A percentile compares a stretch with the other conserved stretches of the same genome.
Evolutionary conservation across 1,139 yeast species (phyloP).

Genomic region (Geotrichum aggregatum): DNA sequence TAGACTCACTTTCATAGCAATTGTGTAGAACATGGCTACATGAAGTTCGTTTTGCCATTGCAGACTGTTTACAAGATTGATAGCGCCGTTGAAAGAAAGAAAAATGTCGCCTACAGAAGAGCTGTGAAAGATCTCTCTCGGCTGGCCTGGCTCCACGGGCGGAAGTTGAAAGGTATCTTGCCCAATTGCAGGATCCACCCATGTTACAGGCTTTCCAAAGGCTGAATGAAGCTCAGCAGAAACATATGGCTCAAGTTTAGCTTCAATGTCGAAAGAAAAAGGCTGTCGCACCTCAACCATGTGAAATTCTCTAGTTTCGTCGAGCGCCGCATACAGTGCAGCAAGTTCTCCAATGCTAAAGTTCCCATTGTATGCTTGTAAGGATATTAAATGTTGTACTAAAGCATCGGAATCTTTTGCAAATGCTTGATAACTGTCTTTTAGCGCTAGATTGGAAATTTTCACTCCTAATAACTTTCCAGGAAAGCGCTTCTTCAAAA

Average conservation of each 20-base stretch:
- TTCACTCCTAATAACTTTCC: conserved; percentile 58
- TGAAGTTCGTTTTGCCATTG: conserved; percentile 64
- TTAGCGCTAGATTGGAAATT: conserved; percentile 54
- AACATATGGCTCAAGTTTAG: conserved; percentile 55
- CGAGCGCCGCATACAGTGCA: conserved; percentile 54
- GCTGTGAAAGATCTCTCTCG: conserved; percentile 36
- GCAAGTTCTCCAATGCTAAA: conserved; percentile 58
- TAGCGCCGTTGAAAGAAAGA: conserved; percentile 55
- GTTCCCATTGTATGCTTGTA: conserved; percentile 36
- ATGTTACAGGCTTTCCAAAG: conserved; percentile 46
- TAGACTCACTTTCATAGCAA: conserved; percentile 44
- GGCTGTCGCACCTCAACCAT: conserved; percentile 45
- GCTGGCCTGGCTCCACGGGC: conserved; percentile 35
- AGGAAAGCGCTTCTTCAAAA: conserved; percentile 58
- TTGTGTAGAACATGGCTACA: conserved; percentile 55
- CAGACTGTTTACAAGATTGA: conserved; percentile 50
- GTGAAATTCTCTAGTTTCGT: conserved; percentile 53
- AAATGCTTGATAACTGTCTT: conserved; percentile 56
- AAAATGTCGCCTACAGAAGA: conserved; percentile 67
- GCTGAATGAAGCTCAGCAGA: conserved; percentile 55
- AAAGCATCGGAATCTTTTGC: conserved; percentile 62
- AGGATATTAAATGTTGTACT: conserved; percentile 50
- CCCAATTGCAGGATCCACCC: conserved; percentile 53
- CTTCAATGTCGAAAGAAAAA: conserved; percentile 58
- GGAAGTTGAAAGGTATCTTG: conserved; percentile 53